phyloP scores from a whole-genome alignment of 306 rosid genomes.

The Oxytropis ochrocephala region DNA sequence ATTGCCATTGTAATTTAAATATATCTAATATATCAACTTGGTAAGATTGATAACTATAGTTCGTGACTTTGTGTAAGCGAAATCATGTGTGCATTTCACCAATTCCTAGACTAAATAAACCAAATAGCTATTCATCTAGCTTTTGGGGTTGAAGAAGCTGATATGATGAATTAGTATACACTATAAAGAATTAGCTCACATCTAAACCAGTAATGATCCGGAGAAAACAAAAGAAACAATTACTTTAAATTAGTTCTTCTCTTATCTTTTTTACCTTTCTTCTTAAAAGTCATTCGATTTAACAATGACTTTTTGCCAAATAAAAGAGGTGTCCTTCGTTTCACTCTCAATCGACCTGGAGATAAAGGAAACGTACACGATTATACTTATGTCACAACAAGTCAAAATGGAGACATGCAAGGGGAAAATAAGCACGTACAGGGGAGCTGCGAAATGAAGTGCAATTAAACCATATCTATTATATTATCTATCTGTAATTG shows the following conservation, averaged over 20 bases:
- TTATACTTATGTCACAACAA: not conserved
- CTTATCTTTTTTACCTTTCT: slow-evolving; percentile 39
- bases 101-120: not conserved
- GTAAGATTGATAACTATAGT: not conserved
- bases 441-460: not conserved
- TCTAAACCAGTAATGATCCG: not conserved
- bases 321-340: slow-evolving; percentile 27
- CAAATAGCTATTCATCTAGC: not conserved
- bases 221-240: not conserved
- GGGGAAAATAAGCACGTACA: not conserved
- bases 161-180: not conserved
- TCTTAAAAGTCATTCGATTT: slow-evolving; percentile 45
- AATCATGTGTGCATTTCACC: not conserved
- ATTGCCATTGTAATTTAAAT: too few relatives aligned
- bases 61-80: not conserved
- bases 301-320: slow-evolving; percentile 51
- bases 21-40: too few relatives aligned
- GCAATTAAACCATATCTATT: not conserved
- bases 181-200: slow-evolving; percentile 1
- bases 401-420: not conserved
- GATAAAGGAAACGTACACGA: not conserved
- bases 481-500: not conserved
- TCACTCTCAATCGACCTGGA: slow-evolving; percentile 45
- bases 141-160: not conserved
- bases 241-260: slow-evolving; percentile 22